These are phyloP conservation scores for Graphiopsis chlorocephala DNA, from an alignment of 2,329 filamentous ascomycete species.

Conservation along the genomic window DNA sequence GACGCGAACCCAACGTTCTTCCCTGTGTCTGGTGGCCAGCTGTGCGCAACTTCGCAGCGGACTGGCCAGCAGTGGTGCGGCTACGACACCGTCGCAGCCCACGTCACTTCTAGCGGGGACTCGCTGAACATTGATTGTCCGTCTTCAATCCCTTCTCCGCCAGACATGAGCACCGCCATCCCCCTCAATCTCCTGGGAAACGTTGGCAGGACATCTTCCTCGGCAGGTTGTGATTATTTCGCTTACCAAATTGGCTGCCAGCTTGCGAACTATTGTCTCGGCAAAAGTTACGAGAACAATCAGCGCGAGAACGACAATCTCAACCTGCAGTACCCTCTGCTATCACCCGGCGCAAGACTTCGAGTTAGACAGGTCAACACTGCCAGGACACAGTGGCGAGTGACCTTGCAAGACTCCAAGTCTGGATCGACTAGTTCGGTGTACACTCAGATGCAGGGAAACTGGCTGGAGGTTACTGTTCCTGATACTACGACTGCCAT, in stretches of 20 bases:
- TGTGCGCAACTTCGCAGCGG: not conserved
- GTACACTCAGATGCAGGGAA: not conserved
- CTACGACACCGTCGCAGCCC: not conserved
- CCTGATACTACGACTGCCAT: not conserved
- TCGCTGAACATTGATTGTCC: not conserved
- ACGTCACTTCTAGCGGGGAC: not conserved
- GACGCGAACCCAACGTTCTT: not conserved
- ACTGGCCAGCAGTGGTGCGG: not conserved
- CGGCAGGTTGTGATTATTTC: not conserved
- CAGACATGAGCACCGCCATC: not conserved
- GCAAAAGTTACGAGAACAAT: not conserved
- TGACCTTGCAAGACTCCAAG: not conserved
- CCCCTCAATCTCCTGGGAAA: not conserved
- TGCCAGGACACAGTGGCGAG: not conserved
- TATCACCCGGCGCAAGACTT: not conserved
- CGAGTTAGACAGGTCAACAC: not conserved
- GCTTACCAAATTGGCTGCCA: not conserved
- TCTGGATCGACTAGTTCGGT: not conserved
- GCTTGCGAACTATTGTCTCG: not conserved
- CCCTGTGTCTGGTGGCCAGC: not conserved
- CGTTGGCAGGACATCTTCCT: not conserved
- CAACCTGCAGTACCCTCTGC: not conserved
- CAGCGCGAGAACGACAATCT: not conserved
- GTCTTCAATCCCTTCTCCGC: not conserved
- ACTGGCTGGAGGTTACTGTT: not conserved